These are phyloP conservation scores for Xanthoconium separans DNA, from an alignment of 1,284 basidiomycete species.

Conservation along the genomic window DNA sequence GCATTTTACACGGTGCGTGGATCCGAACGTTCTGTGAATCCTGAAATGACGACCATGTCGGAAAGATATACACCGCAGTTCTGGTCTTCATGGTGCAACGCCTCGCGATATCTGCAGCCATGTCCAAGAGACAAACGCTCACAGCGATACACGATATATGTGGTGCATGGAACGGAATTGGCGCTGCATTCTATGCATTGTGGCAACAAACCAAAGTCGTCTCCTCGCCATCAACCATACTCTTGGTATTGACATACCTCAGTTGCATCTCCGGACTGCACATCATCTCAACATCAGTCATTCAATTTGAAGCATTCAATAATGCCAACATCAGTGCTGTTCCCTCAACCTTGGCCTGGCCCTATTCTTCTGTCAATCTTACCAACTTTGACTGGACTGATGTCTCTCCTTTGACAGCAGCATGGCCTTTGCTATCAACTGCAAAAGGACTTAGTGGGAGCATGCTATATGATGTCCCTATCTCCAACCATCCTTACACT, in stretches of 20 bases:
- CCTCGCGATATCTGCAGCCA: background rate
- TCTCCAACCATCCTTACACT: background rate
- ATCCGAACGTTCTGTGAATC: background rate
- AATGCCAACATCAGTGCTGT: background rate
- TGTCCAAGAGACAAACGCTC: conserved; percentile 11
- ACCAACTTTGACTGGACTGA: conserved; percentile 1
- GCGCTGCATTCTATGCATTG: conserved; percentile 10
- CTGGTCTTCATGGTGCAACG: conserved; percentile 12
- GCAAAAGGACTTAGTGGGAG: conserved; percentile 12
- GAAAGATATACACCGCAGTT: conserved; percentile 15
- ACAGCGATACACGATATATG: conserved; percentile 18
- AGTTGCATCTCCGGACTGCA: conserved; percentile 16
- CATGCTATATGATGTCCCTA: conserved; percentile 15
- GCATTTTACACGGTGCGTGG: conserved; percentile 6
- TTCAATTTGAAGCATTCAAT: conserved; percentile 19
- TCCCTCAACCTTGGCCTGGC: conserved; percentile 12
- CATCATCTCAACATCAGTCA: conserved; percentile 22
- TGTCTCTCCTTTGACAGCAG: background rate
- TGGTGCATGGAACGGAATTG: conserved; percentile 22
- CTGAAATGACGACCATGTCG: background rate
- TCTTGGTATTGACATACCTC: conserved; percentile 11
- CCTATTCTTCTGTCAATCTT: conserved; percentile 1
- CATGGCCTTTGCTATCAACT: conserved; percentile 4
- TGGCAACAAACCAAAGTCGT: conserved; percentile 18
- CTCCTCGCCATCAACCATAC: background rate